Percentiles rank a stretch among this genome's conserved stretches.
Conservation (phyloP, 164 flowering plant genomes). For the Nelumbo lutea region DNA sequence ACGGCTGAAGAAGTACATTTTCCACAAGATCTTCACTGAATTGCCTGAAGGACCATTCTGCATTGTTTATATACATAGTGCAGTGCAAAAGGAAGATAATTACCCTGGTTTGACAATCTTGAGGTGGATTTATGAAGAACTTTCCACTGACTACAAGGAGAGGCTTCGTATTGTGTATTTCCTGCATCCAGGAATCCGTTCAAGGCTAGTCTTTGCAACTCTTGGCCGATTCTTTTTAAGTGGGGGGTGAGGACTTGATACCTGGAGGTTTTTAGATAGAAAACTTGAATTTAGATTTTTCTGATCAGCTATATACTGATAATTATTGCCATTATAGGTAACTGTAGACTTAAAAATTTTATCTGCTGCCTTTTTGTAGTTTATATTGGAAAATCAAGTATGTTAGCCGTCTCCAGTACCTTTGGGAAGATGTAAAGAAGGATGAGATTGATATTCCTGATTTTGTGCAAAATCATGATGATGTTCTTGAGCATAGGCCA, state of each 20-base stretch:
- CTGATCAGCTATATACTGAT: no score
- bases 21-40: conserved; percentile 59
- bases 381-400: conserved; percentile 91
- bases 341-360: neutral
- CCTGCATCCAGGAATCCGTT: conserved; percentile 87
- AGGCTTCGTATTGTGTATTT: conserved; percentile 84
- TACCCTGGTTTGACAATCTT: conserved; percentile 78
- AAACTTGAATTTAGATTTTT: no score
- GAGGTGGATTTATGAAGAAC: conserved; percentile 95
- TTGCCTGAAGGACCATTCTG: conserved; percentile 80
- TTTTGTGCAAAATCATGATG: conserved; percentile 77
- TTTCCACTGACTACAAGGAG: conserved; percentile 59
- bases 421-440: conserved; percentile 84
- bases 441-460: conserved; percentile 85
- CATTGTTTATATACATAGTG: conserved; percentile 79
- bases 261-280: no score
- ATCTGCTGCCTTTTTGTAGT: conserved; percentile 27
- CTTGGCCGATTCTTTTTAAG: conserved; percentile 83
- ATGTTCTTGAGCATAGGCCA: conserved; percentile 80
- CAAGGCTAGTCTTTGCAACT: conserved; percentile 77
- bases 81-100: conserved; percentile 84
- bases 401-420: conserved; percentile 85
- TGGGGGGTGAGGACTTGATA: conserved; percentile 65
- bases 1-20: conserved; percentile 72
- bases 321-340: neutral